These are phyloP conservation scores for Heliosperma pusillum DNA, from an alignment of 148 eudicot species.

Conservation along the genomic window DNA sequence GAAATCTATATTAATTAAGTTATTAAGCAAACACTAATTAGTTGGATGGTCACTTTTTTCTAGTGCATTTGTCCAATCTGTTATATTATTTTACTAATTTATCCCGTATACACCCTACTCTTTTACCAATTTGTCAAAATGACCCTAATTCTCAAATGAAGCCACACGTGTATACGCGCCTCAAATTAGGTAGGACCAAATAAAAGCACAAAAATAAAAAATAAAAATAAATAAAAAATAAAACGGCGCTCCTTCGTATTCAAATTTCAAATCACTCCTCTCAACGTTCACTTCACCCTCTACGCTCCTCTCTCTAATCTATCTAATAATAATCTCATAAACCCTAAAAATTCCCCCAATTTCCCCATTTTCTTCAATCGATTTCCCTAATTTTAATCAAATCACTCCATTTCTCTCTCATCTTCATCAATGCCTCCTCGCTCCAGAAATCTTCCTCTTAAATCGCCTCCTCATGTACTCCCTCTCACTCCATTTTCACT, in stretches of 20 bases:
- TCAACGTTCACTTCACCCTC: constrained; percentile 22
- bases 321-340: constrained; percentile 23
- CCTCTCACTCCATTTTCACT: neutral
- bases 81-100: too few relatives aligned
- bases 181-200: too few relatives aligned
- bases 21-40: too few relatives aligned
- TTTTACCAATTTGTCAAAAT: too few relatives aligned
- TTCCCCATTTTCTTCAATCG: neutral
- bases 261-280: neutral
- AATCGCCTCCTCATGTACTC: constrained; percentile 38
- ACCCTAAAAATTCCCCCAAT: constrained; percentile 6
- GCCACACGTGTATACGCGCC: too few relatives aligned
- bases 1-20: too few relatives aligned
- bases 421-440: constrained; percentile 36
- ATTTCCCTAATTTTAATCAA: neutral
- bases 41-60: too few relatives aligned
- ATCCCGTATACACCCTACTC: too few relatives aligned
- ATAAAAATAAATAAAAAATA: too few relatives aligned
- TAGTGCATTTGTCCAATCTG: too few relatives aligned
- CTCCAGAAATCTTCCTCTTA: constrained; percentile 50
- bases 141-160: too few relatives aligned
- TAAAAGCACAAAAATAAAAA: too few relatives aligned
- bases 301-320: constrained; percentile 20
- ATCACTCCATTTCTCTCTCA: neutral
- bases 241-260: neutral